A percentile compares a stretch with the other conserved stretches of the same genome.
Evolutionary conservation across 2,329 filamentous ascomycete species (phyloP).

Genomic region (Pestalotiopsis sp.): DNA sequence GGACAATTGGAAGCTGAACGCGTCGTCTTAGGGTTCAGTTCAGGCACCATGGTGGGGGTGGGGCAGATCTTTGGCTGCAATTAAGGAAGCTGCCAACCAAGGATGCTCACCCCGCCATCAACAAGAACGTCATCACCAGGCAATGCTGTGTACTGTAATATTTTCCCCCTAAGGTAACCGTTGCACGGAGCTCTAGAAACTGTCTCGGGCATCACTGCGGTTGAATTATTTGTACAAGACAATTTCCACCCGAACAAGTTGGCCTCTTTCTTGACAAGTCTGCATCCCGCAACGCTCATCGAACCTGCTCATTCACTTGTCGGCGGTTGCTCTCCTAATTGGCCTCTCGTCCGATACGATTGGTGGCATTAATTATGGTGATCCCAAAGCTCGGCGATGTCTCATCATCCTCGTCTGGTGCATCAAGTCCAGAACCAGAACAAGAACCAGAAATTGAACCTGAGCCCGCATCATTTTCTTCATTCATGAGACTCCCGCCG

Average conservation of each 20-base stretch:
- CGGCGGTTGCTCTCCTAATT: neutral
- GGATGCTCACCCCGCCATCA: neutral
- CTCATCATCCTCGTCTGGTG: conserved; percentile 10
- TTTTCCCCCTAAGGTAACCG: no score
- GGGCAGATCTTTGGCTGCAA: neutral
- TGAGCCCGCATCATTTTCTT: conserved; percentile 23
- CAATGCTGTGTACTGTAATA: no score
- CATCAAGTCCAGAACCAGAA: conserved; percentile 1
- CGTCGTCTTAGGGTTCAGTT: neutral
- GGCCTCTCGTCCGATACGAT: neutral
- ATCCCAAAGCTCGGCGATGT: conserved; percentile 1
- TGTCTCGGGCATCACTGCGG: no score
- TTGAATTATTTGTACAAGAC: no score
- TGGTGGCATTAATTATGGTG: neutral
- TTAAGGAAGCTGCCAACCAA: neutral
- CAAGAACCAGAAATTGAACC: no score
- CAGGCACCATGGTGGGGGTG: neutral
- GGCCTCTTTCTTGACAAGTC: no score
- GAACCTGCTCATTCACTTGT: no score
- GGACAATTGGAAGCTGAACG: neutral
- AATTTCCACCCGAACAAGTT: no score
- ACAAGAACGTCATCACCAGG: neutral
- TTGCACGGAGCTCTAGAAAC: no score
- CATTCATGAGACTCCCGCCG: conserved; percentile 27
- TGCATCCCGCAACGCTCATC: no score